Evolutionary conservation across 176 grass and related monocot species (phyloP), one percentile per base, ranked within the genome.

Genomic region (Chloris gayana): DNA sequence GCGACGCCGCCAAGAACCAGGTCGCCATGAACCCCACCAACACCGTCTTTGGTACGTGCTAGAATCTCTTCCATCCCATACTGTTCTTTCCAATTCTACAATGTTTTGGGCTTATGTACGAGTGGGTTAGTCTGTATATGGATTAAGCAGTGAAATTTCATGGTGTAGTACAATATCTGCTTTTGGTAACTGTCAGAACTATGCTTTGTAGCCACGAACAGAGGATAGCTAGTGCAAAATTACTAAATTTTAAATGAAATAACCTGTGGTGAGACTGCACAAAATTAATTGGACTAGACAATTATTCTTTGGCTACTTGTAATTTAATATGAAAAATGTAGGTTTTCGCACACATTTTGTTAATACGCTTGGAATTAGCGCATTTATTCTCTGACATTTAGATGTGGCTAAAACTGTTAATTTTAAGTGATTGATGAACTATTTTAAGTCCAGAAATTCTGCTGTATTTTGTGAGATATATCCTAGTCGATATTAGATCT

Each of bases 11-110:
- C 24, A 96, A 93, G 90, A 96, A 96, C 77, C 93, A 96, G 88
- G 93, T 96, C 76, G 93, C 93, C 87, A 96, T 96, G 93, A 96
- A 96, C 79, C 90, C 93, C 35, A 90, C 60, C 88, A 96, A 96
- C 83, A 96, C 93, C 64, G 93, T 96, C 44, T 96, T 96, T 54
- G 93, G 93, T 93, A 86, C 86, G 76, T 88, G 45, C 45, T 68
- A 7, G 22, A 4, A 7, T 39, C 32, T 22, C 38, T 35, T 53
- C 14, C 46, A 27, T 9, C 1, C 22, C 7, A 9, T 61, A 14
- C 11, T 4, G 25, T 61, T 61, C 12, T 61, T 24, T 14, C 12
- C 26, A 61, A 14, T 27, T 60, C 21, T 79, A 13, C 50, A 67
- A 67, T 67, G 42, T 42, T 6, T 67, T 12, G 10, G 6, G 26